Base-by-base conservation (phyloP, 2,329 filamentous ascomycete species). In the Daldinia sp. region DNA sequence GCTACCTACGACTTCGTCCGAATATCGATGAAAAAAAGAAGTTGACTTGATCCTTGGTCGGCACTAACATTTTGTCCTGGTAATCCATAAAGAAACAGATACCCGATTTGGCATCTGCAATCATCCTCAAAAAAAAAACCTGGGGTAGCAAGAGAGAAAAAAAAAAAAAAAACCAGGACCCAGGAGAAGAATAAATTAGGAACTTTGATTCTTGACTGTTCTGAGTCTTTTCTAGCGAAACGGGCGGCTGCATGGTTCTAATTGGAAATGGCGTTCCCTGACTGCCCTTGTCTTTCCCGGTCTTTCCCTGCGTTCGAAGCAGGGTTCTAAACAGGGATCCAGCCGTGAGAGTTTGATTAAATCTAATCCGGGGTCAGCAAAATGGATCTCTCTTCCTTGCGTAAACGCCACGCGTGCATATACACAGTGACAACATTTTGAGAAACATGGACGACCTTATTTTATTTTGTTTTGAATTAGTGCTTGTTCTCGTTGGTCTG, bases 41-140 rank as follows among this genome's bases (percentile, higher is more conserved):
- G 35, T 23, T 19, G 15, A 25, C 23, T 49, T n/a, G 27, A 32
- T 30, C 27, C n/a, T 10, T 48, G 27, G 9, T 32, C 25, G 25
- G 25, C n/a, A 30, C 11, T 11, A 7, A 2, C 11, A 32, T 62
- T 25, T 55, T 27, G 32, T 35, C 32, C 39, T 47, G 23, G 23
- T 37, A 61, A 53, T 45, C 30, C 19, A 30, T 51, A 41, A 51
- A 34, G 29, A 61, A 55, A 61, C 50, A 57, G 27, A 13, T 53
- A 23, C 62, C 56, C 51, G 61, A 65, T 65, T 63, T 58, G 53
- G 65, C 32, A 67, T 65, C 55, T 63, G 61, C 62, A 60, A 17
- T 58, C 51, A 57, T 15, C 54, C 48, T 51, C 30, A 23, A 47
- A 65, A 65, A 67, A 23, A 47, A 65, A 65, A 67, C 50, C 64